phyloP scores from a whole-genome alignment of 2,329 filamentous ascomycete genomes.

The Ophiocordyceps camponoti-rufipedis region DNA sequence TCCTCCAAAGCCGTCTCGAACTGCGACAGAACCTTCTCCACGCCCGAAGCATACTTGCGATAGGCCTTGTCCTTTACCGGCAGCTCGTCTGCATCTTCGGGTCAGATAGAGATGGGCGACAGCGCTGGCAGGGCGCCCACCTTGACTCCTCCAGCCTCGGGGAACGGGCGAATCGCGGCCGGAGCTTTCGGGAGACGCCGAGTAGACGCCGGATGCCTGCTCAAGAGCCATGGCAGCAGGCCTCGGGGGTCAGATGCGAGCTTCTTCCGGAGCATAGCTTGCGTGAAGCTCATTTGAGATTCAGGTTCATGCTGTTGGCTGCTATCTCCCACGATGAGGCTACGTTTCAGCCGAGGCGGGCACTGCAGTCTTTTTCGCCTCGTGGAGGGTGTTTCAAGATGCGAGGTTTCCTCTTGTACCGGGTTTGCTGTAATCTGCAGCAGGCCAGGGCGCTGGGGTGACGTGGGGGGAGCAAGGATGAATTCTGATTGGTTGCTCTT shows the following conservation, averaged over 20 bases:
- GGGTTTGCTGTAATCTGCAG: background rate
- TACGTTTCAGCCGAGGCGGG: conserved; percentile 6
- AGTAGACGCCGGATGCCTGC: conserved; percentile 34
- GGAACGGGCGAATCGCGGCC: conserved; percentile 60
- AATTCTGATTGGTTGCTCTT: background rate
- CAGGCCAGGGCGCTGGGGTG: background rate
- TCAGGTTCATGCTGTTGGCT: background rate
- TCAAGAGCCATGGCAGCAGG: conserved; percentile 41
- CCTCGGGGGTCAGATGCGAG: conserved; percentile 3
- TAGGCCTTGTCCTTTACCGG: conserved; percentile 48
- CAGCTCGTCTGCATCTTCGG: conserved; percentile 26
- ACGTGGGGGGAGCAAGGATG: background rate
- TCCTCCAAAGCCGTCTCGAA: conserved; percentile 92
- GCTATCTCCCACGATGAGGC: conserved; percentile 2
- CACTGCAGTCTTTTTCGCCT: background rate
- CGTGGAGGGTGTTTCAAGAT: too few species aligned
- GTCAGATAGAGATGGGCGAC: conserved; percentile 1
- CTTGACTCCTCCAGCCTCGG: conserved; percentile 62
- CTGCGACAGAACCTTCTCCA: conserved; percentile 72
- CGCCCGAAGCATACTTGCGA: conserved; percentile 73
- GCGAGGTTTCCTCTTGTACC: background rate
- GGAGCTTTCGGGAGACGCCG: conserved; percentile 64
- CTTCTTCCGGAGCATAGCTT: conserved; percentile 2
- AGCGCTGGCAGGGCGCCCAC: conserved; percentile 26
- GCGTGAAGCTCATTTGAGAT: background rate